These are phyloP conservation scores for Sclerospora graminicola DNA, from an alignment of 352 stramenopile species.

Conservation along the genomic window DNA sequence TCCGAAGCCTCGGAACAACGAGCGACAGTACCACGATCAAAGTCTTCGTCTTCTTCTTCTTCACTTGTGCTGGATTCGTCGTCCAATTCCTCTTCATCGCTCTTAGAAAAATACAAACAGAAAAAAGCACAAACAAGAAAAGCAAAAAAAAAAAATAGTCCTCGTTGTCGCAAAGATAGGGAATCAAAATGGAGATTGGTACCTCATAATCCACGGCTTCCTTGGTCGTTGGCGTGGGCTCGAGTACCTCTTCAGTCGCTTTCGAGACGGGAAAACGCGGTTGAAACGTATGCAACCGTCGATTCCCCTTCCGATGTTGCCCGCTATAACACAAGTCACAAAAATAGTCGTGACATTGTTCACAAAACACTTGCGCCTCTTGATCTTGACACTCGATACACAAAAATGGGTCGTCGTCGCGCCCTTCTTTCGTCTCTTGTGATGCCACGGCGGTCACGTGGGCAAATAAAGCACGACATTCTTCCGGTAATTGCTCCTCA, in stretches of 20 bases:
- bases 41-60: slow-evolving; percentile 25
- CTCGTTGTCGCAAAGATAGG: background rate
- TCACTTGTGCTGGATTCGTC: slow-evolving; percentile 36
- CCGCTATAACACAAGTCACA: slow-evolving; percentile 75
- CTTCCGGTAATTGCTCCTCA: slow-evolving; percentile 39
- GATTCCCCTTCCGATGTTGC: slow-evolving; percentile 81
- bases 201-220: slow-evolving; percentile 29
- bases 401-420: slow-evolving; percentile 29
- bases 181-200: background rate
- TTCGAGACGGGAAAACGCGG: slow-evolving; percentile 27
- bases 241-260: slow-evolving; percentile 6
- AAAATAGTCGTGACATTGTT: slow-evolving; percentile 86
- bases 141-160: slow-evolving; percentile 3
- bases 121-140: slow-evolving; percentile 3
- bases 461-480: slow-evolving; percentile 40
- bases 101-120: slow-evolving; percentile 10
- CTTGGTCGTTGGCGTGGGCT: slow-evolving; percentile 12
- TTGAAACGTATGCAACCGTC: slow-evolving; percentile 69
- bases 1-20: slow-evolving; percentile 7
- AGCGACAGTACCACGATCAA: slow-evolving; percentile 12
- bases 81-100: slow-evolving; percentile 34
- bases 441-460: slow-evolving; percentile 14
- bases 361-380: slow-evolving; percentile 68
- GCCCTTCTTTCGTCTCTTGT: slow-evolving; percentile 10
- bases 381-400: slow-evolving; percentile 67